Evolutionary conservation across 2,329 filamentous ascomycete genomes (phyloP).

Genomic region (Cercospora sp.): DNA sequence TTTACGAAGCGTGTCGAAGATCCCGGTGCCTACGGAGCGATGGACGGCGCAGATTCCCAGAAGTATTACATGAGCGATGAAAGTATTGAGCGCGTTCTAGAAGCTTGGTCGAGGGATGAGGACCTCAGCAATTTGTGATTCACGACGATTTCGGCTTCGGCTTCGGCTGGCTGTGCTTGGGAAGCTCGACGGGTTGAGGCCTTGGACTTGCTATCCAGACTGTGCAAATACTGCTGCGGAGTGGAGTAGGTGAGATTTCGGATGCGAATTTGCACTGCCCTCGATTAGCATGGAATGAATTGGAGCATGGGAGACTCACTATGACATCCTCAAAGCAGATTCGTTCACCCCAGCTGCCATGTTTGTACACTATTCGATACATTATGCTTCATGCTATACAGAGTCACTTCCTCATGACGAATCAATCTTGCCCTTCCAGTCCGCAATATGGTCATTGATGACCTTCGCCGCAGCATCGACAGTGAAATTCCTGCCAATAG

Average conservation of each 20-base stretch:
- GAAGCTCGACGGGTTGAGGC: too few relatives aligned
- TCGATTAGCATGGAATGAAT: neutral
- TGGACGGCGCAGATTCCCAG: too few relatives aligned
- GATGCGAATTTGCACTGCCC: neutral
- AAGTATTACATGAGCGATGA: too few relatives aligned
- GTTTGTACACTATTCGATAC: slow-evolving; percentile 11
- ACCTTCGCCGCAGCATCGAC: slow-evolving; percentile 80
- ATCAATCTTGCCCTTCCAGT: slow-evolving; percentile 65
- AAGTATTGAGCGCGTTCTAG: too few relatives aligned
- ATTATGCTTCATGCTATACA: neutral
- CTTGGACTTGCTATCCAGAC: too few relatives aligned
- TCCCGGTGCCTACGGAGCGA: too few relatives aligned
- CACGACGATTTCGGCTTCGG: too few relatives aligned
- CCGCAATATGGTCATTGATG: slow-evolving; percentile 81
- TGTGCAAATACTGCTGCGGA: too few relatives aligned
- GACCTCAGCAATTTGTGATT: too few relatives aligned
- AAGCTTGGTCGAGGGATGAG: too few relatives aligned
- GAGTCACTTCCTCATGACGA: slow-evolving; percentile 30
- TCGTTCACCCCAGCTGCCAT: neutral
- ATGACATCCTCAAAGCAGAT: neutral
- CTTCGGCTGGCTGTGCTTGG: too few relatives aligned
- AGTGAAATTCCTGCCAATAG: slow-evolving; percentile 90
- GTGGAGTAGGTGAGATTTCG: neutral
- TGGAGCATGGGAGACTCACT: neutral
- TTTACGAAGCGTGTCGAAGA: too few relatives aligned